phyloP scores from a whole-genome alignment of 306 rosid genomes.

The Pachyrhizus erosus region DNA sequence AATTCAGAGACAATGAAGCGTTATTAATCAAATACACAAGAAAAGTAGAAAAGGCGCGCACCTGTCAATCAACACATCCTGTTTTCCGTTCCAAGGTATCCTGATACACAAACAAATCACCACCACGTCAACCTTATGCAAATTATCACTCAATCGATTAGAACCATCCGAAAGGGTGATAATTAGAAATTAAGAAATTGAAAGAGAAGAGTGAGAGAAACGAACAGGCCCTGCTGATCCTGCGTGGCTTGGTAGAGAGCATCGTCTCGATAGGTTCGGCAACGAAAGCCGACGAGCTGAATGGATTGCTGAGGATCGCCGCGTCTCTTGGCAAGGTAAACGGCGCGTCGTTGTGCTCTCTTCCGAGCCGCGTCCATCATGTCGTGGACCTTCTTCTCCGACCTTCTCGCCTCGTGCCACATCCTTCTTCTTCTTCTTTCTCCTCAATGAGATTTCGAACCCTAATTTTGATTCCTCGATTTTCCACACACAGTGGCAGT shows the following conservation, averaged over 20 bases:
- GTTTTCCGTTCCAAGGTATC: conserved; percentile 99
- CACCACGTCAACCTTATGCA: not conserved
- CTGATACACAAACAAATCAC: conserved; percentile 51
- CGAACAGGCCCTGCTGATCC: conserved; percentile 99
- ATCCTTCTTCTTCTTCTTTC: conserved; percentile 49
- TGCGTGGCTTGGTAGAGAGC: conserved; percentile 90
- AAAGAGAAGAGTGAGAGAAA: not conserved
- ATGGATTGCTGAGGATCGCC: conserved; percentile 97
- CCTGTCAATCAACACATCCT: conserved; percentile 93
- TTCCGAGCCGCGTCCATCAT: conserved; percentile 99
- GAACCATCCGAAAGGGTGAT: not conserved
- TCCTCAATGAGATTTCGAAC: conserved; percentile 33
- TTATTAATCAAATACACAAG: not conserved
- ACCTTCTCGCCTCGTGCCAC: conserved; percentile 99
- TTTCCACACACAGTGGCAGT: not conserved
- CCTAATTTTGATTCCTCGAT: conserved; percentile 42
- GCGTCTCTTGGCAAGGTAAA: conserved; percentile 89
- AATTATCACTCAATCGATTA: not conserved
- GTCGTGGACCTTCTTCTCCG: conserved; percentile 98
- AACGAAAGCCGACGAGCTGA: conserved; percentile 75
- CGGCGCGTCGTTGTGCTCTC: conserved; percentile 94
- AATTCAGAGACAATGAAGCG: too few species aligned
- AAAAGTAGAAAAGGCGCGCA: conserved; percentile 8
- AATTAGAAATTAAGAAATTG: not conserved
- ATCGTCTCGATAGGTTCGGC: conserved; percentile 87